Conservation (phyloP, 495 filamentous ascomycete genomes). For the Xylaria scruposa region DNA sequence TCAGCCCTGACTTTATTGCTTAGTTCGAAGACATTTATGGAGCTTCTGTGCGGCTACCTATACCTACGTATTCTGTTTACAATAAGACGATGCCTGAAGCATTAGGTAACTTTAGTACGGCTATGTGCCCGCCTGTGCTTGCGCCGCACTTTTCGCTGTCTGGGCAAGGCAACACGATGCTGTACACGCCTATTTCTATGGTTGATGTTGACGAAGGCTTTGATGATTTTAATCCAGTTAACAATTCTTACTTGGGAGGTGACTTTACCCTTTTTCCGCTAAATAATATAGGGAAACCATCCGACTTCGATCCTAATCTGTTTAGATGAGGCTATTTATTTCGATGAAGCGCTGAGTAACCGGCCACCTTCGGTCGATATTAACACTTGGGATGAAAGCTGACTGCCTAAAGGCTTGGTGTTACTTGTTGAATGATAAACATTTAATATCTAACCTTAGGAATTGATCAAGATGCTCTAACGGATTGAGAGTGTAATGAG, state of each 20-base stretch:
- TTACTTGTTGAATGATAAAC: too few species aligned
- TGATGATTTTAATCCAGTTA: conserved; percentile 51
- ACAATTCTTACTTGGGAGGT: conserved; percentile 40
- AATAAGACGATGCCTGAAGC: conserved; percentile 48
- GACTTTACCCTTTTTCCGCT: conserved; percentile 58
- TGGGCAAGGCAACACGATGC: conserved; percentile 67
- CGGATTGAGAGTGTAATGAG: too few species aligned
- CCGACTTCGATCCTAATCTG: conserved; percentile 38
- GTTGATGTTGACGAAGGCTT: conserved; percentile 54
- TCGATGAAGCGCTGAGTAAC: too few species aligned
- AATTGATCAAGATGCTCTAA: too few species aligned
- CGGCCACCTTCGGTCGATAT: too few species aligned
- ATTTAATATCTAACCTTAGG: too few species aligned
- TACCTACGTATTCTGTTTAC: conserved; percentile 45
- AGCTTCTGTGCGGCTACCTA: conserved; percentile 52
- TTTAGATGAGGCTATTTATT: too few species aligned
- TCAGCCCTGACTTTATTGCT: conserved; percentile 51
- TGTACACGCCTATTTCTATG: conserved; percentile 66
- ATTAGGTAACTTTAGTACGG: conserved; percentile 40
- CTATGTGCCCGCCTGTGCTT: conserved; percentile 46
- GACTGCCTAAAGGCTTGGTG: too few species aligned
- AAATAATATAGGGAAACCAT: conserved; percentile 34
- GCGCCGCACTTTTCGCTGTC: conserved; percentile 64
- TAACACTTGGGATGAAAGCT: too few species aligned
- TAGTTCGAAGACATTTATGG: conserved; percentile 64